Conservation (phyloP, 2,329 filamentous ascomycete genomes). For the Coniochaeta sp. region DNA sequence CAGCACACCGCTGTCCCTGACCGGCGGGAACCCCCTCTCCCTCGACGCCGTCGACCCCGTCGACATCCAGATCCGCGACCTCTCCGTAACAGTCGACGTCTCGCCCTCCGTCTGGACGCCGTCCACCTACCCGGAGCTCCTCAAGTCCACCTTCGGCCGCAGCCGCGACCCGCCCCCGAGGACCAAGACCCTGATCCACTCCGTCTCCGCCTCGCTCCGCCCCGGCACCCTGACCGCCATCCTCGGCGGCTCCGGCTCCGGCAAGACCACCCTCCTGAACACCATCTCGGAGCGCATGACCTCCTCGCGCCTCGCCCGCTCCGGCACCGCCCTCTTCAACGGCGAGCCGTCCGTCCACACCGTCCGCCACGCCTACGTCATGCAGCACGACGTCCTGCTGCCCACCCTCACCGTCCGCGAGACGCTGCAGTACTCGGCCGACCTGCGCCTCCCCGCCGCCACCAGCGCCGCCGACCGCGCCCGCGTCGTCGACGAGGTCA, state of each 20-base stretch:
- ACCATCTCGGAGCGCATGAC: constrained; percentile 62
- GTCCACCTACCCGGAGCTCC: constrained; percentile 34
- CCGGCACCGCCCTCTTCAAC: constrained; percentile 57
- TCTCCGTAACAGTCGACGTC: constrained; percentile 51
- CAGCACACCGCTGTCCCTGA: constrained; percentile 16
- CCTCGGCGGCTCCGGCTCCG: constrained; percentile 66
- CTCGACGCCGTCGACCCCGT: constrained; percentile 49
- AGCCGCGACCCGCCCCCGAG: constrained; percentile 21
- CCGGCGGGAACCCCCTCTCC: constrained; percentile 21
- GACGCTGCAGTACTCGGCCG: constrained; percentile 65
- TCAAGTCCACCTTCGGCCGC: constrained; percentile 25
- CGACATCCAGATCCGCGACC: constrained; percentile 43
- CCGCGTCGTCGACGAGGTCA: constrained; percentile 66
- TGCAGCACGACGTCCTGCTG: constrained; percentile 69
- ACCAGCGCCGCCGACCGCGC: constrained; percentile 51
- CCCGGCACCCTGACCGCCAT: constrained; percentile 67
- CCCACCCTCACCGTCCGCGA: constrained; percentile 70
- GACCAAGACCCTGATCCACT: constrained; percentile 50
- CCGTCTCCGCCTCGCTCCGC: constrained; percentile 56
- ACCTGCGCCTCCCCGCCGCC: constrained; percentile 59
- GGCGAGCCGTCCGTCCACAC: constrained; percentile 35
- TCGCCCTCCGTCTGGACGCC: constrained; percentile 46
- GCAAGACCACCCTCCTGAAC: constrained; percentile 67
- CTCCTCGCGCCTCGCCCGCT: constrained; percentile 40
- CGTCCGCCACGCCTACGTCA: constrained; percentile 61